These are phyloP conservation scores for Globisporangium heterothallicum DNA, from an alignment of 352 stramenopile genomes.

Conservation along the genomic window DNA sequence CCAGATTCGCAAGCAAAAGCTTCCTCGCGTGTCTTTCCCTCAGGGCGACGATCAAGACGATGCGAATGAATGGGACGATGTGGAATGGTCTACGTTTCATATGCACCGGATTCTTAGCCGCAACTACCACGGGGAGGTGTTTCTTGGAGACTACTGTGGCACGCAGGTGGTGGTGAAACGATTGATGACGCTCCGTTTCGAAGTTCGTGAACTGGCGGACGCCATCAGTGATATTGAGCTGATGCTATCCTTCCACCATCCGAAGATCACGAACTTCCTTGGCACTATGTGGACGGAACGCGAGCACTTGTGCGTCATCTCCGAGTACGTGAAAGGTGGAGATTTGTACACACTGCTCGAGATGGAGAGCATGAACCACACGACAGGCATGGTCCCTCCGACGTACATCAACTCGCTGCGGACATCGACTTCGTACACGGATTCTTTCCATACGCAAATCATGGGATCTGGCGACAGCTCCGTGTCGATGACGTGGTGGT, in stretches of 20 bases:
- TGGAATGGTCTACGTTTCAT: slow-evolving; percentile 58
- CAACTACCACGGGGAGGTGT: slow-evolving; percentile 59
- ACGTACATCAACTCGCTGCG: background rate
- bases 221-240: slow-evolving; percentile 74
- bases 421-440: background rate
- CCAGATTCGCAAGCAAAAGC: slow-evolving; percentile 42
- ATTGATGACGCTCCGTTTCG: slow-evolving; percentile 57
- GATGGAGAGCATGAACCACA: slow-evolving; percentile 31
- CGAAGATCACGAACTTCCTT: slow-evolving; percentile 59
- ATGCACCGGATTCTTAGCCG: slow-evolving; percentile 57
- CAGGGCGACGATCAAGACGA: slow-evolving; percentile 16
- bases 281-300: slow-evolving; percentile 66
- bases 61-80: slow-evolving; percentile 38
- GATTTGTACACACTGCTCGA: slow-evolving; percentile 57
- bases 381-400: slow-evolving; percentile 2
- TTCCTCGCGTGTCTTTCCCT: background rate
- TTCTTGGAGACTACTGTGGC: slow-evolving; percentile 50
- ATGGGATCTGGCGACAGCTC: slow-evolving; percentile 13
- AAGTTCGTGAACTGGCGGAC: slow-evolving; percentile 49
- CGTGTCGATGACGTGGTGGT: slow-evolving; percentile 23
- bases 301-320: slow-evolving; percentile 63
- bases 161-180: slow-evolving; percentile 64
- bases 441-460: slow-evolving; percentile 10
- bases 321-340: slow-evolving; percentile 55
- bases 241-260: slow-evolving; percentile 48